Conservation (phyloP, 345 rosid species). For the Brassica carinata region DNA sequence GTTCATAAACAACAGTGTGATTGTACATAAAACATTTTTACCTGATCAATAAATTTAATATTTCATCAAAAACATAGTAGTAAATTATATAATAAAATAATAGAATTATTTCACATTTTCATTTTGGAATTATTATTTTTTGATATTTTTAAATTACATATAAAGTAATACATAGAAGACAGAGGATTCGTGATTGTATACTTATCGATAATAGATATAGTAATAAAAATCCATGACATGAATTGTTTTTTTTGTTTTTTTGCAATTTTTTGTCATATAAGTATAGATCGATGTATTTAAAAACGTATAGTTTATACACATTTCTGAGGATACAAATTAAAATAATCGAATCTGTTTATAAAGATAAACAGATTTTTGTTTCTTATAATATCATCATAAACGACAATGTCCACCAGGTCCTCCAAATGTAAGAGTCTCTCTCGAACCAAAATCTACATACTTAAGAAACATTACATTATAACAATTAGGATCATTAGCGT, state of each 20-base stretch:
- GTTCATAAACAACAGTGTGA: neutral
- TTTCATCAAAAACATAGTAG: neutral
- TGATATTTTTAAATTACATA: neutral
- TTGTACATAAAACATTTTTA: neutral
- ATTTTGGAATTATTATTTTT: neutral
- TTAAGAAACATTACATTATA: conserved; percentile 20
- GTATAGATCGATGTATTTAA: neutral
- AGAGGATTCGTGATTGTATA: neutral
- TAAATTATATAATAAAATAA: neutral
- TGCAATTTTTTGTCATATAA: neutral
- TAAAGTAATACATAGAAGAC: neutral
- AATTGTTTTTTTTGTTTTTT: no score
- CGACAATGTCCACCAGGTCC: conserved; percentile 38
- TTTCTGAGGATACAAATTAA: no score
- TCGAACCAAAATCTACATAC: conserved; percentile 25
- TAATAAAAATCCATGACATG: neutral
- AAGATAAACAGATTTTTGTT: neutral
- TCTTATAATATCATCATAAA: neutral
- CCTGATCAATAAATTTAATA: neutral
- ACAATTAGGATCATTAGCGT: conserved; percentile 27
- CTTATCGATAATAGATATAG: neutral
- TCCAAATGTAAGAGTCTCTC: conserved; percentile 39
- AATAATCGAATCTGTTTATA: neutral
- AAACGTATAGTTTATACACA: no score
- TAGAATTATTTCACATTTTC: neutral